Evolutionary conservation across 2,329 filamentous ascomycete species (phyloP).

Genomic region (Cyphellophora europaea): DNA sequence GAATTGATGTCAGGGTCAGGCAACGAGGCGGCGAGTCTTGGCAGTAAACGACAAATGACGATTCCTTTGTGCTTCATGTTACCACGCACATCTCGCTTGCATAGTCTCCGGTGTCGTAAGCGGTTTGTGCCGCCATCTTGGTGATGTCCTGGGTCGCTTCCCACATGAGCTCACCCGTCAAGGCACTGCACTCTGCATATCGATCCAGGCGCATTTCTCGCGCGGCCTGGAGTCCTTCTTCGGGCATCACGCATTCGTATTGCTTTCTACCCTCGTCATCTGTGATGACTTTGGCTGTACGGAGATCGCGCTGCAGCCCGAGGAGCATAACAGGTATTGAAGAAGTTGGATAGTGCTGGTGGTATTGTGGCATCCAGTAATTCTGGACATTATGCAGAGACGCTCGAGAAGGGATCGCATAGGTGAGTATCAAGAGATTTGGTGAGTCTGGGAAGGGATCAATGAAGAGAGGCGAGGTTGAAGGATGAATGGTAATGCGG

Average conservation of each 20-base stretch:
- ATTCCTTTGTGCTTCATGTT: no score
- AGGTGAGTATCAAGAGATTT: slow-evolving; percentile 49
- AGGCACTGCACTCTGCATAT: slow-evolving; percentile 54
- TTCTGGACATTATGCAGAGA: slow-evolving; percentile 39
- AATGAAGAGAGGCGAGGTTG: slow-evolving; percentile 48
- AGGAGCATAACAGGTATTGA: slow-evolving; percentile 49
- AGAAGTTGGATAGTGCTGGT: slow-evolving; percentile 40
- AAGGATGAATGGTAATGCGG: slow-evolving; percentile 47
- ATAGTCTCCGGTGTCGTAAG: slow-evolving; percentile 14
- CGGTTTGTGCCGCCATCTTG: slow-evolving; percentile 48
- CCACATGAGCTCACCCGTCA: slow-evolving; percentile 50
- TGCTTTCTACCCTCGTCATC: slow-evolving; percentile 13
- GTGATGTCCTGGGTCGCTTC: slow-evolving; percentile 54
- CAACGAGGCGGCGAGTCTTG: no score
- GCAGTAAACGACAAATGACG: no score
- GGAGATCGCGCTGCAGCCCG: slow-evolving; percentile 49
- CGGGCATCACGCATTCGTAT: slow-evolving; percentile 25
- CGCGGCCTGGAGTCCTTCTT: slow-evolving; percentile 46
- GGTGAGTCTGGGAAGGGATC: slow-evolving; percentile 46
- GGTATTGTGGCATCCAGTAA: slow-evolving; percentile 35
- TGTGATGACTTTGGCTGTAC: slow-evolving; percentile 17
- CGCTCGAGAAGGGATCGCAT: slow-evolving; percentile 45
- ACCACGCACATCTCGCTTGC: background rate
- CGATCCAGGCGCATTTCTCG: slow-evolving; percentile 52
- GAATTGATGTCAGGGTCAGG: no score